phyloP scores from a whole-genome alignment of 208 protist genomes.

The Plasmodiophora brassicae region DNA sequence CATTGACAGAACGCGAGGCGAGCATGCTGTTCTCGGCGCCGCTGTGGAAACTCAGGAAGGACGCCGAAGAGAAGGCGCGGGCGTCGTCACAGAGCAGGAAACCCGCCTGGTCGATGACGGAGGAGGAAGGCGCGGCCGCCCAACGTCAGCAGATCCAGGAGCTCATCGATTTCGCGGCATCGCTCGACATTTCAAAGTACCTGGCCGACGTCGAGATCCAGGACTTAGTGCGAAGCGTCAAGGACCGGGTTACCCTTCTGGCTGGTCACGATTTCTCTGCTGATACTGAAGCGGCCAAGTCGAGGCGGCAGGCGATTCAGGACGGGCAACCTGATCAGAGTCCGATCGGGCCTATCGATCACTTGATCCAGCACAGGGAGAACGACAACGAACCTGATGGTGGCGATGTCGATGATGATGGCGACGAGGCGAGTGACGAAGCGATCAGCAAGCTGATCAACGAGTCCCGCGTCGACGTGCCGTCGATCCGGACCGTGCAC shows the following conservation, averaged over 20 bases:
- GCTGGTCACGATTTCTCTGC: not conserved
- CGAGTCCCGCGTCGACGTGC: not conserved
- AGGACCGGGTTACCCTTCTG: not conserved
- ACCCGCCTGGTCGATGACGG: constrained; percentile 19
- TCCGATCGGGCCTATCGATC: not conserved
- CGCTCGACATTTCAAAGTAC: not conserved
- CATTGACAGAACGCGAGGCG: not conserved
- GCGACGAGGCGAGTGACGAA: not conserved
- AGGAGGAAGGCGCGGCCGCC: not conserved
- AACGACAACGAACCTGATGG: not conserved
- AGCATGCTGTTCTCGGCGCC: constrained; percentile 4
- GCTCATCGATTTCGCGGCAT: not conserved
- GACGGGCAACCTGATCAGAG: not conserved
- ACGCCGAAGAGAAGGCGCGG: not conserved
- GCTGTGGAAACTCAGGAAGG: not conserved
- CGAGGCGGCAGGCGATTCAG: not conserved
- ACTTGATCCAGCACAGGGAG: not conserved
- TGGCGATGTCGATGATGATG: not conserved
- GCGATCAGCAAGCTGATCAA: not conserved
- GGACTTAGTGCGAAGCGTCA: not conserved
- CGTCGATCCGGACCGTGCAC: not conserved
- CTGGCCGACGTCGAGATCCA: not conserved
- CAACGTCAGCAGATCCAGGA: not conserved
- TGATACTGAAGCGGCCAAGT: not conserved
- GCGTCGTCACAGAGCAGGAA: no score